These are phyloP conservation scores for Neotropicomus parvogracilis DNA, from an alignment of 1,284 basidiomycete genomes.

Conservation along the genomic window DNA sequence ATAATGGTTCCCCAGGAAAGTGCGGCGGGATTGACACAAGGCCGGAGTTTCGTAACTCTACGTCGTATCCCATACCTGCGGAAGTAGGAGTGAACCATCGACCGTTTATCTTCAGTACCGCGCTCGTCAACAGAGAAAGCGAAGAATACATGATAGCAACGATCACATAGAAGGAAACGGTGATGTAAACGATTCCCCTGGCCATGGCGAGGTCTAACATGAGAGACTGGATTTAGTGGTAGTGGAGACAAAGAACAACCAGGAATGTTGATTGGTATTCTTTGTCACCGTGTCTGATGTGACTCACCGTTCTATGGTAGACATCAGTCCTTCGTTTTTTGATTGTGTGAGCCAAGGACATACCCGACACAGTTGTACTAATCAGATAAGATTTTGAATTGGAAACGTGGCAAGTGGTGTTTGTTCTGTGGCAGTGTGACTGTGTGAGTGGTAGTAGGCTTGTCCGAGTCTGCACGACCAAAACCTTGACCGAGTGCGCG, in stretches of 20 bases:
- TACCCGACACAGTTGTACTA: no score
- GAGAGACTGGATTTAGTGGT: background rate
- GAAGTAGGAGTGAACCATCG: constrained; percentile 8
- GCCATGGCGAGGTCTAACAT: constrained; percentile 16
- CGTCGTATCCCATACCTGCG: background rate
- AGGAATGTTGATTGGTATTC: constrained; percentile 22
- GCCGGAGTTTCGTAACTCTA: background rate
- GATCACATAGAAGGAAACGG: constrained; percentile 26
- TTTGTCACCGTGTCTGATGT: no score
- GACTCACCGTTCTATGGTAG: no score
- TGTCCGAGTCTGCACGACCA: background rate
- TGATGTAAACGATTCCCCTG: constrained; percentile 16
- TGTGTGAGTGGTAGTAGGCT: background rate
- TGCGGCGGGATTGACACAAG: constrained; percentile 1
- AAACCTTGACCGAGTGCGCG: background rate
- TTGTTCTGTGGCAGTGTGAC: constrained; percentile 19
- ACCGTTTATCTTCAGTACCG: constrained; percentile 17
- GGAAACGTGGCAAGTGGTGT: constrained; percentile 18
- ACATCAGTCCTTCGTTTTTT: no score
- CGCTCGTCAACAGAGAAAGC: constrained; percentile 27
- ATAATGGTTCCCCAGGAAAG: constrained; percentile 16
- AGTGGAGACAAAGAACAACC: background rate
- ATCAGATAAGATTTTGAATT: constrained; percentile 8
- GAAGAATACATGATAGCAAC: constrained; percentile 37
- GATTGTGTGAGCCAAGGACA: no score